Evolutionary conservation across 441 rosid genomes (phyloP).

Genomic region (Dalechampia spathulata): DNA sequence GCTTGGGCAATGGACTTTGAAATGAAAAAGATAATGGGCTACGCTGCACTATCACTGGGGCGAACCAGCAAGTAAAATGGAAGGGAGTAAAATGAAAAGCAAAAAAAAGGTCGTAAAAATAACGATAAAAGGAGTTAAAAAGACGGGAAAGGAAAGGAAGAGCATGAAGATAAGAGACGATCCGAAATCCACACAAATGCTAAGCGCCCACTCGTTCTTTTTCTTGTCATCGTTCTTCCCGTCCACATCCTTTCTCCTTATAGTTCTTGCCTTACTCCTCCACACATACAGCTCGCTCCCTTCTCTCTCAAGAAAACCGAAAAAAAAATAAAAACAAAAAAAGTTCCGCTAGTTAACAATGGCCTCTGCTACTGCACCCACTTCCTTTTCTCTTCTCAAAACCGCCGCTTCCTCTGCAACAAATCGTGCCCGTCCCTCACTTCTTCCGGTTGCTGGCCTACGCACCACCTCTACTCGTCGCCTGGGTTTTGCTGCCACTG

Average conservation of each 20-base stretch:
- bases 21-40: too few relatives aligned
- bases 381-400: conserved; percentile 52
- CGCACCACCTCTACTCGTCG: conserved; percentile 23
- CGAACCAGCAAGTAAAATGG: too few relatives aligned
- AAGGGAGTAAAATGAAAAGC: too few relatives aligned
- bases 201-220: conserved; percentile 17
- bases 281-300: background rate
- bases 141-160: conserved; percentile 14
- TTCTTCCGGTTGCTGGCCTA: conserved; percentile 30
- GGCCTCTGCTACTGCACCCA: conserved; percentile 58
- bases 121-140: background rate
- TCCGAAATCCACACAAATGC: conserved; percentile 18
- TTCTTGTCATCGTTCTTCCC: conserved; percentile 18
- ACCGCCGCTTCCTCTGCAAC: conserved; percentile 30
- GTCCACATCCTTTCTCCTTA: conserved; percentile 22
- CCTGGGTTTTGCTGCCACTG: conserved; percentile 49
- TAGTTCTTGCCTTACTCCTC: background rate
- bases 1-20: too few relatives aligned
- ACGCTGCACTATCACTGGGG: too few relatives aligned
- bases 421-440: conserved; percentile 31
- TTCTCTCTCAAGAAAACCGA: background rate
- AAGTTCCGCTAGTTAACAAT: too few relatives aligned
- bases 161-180: conserved; percentile 47
- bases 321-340: too few relatives aligned
- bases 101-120: background rate